Conservation (phyloP, 2,329 filamentous ascomycete genomes). For the Botrytis sinoallii region DNA sequence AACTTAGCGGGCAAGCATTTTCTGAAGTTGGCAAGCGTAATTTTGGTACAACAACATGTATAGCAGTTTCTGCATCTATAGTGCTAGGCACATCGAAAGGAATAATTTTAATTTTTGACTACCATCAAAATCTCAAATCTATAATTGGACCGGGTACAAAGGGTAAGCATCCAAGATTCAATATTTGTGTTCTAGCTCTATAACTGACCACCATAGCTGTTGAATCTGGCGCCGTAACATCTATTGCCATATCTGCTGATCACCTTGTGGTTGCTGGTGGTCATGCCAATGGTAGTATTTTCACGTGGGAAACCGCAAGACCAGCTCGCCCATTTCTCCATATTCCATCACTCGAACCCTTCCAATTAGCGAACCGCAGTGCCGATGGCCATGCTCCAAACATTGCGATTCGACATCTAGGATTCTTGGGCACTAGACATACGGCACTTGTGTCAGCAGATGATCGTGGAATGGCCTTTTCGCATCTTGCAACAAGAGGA, state of each 20-base stretch:
- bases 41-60: constrained; percentile 87
- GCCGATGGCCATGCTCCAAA: constrained; percentile 79
- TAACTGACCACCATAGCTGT: constrained; percentile 58
- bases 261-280: constrained; percentile 88
- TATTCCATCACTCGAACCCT: constrained; percentile 72
- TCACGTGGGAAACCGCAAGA: constrained; percentile 89
- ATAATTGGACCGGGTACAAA: constrained; percentile 93
- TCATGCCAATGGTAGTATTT: constrained; percentile 86
- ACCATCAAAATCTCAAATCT: constrained; percentile 89
- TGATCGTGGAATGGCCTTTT: constrained; percentile 95
- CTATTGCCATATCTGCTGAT: constrained; percentile 88
- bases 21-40: constrained; percentile 89
- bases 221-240: constrained; percentile 83
- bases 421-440: constrained; percentile 88
- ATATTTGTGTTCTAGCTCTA: neutral
- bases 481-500: constrained; percentile 88
- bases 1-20: constrained; percentile 84
- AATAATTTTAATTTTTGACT: constrained; percentile 93
- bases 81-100: constrained; percentile 92
- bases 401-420: constrained; percentile 80
- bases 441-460: constrained; percentile 95
- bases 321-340: constrained; percentile 85
- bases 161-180: constrained; percentile 49
- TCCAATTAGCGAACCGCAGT: constrained; percentile 62
- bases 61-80: constrained; percentile 83